Percentiles rank a stretch among this genome's conserved stretches.
Conservation (phyloP, 106 monocot genomes). For the Amphibolis antarctica region DNA sequence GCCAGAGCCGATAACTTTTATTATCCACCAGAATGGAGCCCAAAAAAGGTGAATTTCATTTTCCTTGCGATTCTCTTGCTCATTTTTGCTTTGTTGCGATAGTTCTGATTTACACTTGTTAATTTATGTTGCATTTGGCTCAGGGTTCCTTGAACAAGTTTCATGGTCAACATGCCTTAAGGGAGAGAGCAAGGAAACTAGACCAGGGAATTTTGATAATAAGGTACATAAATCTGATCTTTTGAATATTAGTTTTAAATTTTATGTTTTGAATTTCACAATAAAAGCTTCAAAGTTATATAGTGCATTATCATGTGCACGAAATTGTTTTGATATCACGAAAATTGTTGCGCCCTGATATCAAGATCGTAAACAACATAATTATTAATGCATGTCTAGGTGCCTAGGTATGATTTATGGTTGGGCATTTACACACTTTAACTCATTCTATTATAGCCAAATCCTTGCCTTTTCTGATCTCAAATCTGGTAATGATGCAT, state of each 20-base stretch:
- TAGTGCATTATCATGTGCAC: too few relatives aligned
- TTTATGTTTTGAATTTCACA: background rate
- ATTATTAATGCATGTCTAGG: too few relatives aligned
- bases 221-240: slow-evolving; percentile 28
- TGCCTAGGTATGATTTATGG: too few relatives aligned
- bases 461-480: too few relatives aligned
- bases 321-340: too few relatives aligned
- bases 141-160: slow-evolving; percentile 98
- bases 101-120: background rate
- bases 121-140: background rate
- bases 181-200: slow-evolving; percentile 90
- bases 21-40: slow-evolving; percentile 99
- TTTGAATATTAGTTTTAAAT: background rate
- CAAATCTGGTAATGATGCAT: too few relatives aligned
- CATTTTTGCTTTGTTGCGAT: background rate
- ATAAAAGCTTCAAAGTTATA: too few relatives aligned
- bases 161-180: slow-evolving; percentile 86
- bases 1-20: slow-evolving; percentile 98
- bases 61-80: background rate
- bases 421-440: too few relatives aligned
- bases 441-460: too few relatives aligned
- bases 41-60: slow-evolving; percentile 54
- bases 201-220: slow-evolving; percentile 97
- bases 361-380: too few relatives aligned
- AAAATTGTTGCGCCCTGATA: too few relatives aligned